These are phyloP conservation scores for Amaranthus hypochondriacus DNA, from an alignment of 148 eudicot genomes.

Conservation along the genomic window DNA sequence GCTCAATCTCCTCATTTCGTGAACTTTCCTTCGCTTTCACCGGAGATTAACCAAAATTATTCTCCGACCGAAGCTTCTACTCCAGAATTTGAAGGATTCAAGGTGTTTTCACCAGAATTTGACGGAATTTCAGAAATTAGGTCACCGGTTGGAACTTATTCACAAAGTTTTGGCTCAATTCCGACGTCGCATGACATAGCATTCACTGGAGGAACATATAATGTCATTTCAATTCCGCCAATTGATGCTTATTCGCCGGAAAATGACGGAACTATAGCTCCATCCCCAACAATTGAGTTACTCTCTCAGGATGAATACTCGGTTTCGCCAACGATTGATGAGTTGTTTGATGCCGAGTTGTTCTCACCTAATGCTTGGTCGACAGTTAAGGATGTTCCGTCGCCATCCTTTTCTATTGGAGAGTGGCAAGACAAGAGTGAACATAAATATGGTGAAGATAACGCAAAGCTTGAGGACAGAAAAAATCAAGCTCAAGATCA, in stretches of 20 bases:
- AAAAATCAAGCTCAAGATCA: too few relatives aligned
- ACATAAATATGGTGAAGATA: not conserved
- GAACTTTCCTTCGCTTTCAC: not conserved
- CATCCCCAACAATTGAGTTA: conserved; percentile 5
- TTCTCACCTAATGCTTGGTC: conserved; percentile 21
- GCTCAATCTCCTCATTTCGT: not conserved
- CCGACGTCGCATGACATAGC: conserved; percentile 4
- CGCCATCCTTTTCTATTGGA: not conserved
- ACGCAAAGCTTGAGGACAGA: too few relatives aligned
- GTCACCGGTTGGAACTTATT: not conserved
- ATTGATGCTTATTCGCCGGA: conserved; percentile 1
- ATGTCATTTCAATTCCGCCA: conserved; percentile 21
- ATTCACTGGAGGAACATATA: conserved; percentile 12
- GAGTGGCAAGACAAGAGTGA: not conserved
- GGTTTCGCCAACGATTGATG: not conserved
- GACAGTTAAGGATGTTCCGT: not conserved
- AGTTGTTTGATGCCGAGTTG: conserved; percentile 8
- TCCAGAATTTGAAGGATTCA: not conserved
- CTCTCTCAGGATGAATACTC: not conserved
- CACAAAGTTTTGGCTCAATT: not conserved
- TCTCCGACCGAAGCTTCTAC: not conserved
- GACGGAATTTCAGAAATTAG: not conserved
- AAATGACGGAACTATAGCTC: not conserved
- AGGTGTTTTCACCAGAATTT: not conserved
- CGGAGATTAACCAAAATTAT: not conserved